Evolutionary conservation across 139 green algal genomes (phyloP), one percentile per base, ranked within the genome.

Genomic region (Microglena sp.): DNA sequence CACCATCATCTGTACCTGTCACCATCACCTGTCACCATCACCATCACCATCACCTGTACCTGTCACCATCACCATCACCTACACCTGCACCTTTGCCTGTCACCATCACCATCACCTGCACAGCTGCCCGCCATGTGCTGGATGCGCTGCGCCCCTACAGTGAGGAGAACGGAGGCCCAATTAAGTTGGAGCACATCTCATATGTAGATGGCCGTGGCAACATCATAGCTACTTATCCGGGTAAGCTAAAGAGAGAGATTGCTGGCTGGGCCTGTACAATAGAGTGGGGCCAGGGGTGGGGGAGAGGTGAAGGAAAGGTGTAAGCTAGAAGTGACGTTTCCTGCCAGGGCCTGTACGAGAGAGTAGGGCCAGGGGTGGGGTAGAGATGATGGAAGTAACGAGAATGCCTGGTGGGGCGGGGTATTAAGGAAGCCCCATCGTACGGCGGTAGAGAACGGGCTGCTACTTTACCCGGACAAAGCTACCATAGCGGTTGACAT

Each of bases 191-290:
- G 21, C 82, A 86, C 31, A 56, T 89, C 0, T 74, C 70, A 1
- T 92, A 82, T 55, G 78, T 78, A 5, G 84, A 90, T 68, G 85
- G 85, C 8, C 62, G 83, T 0, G 78, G 83, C 24, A 89, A 89
- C 68, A 66, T 89, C 50, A 87, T 87, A 15, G 67, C 33, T 54
- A 15, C 8, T 59, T 6, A 59, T 6, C 6, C 50, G 6, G 6
- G 50, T 18, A 50, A 24, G 18, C 40, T 24, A 50, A 50, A 11
- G 11, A 18, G 11, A 18, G 15, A 50, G 15, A 11, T 18, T 50
- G 40, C 40, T 18, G 40, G 11, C 15, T 50, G 40, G 11, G 40
- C 18, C 40, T 18, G 15, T 11, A 11, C 15, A 18, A 50, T 50
- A 50, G n/a, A n/a, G n/a, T n/a, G n/a, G n/a, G n/a, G n/a, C n/a